A percentile compares a stretch with the other conserved stretches of the same genome.
These are phyloP conservation scores for Pyricularia sp. DNA, from an alignment of 2,329 filamentous ascomycete species.

Conservation along the genomic window DNA sequence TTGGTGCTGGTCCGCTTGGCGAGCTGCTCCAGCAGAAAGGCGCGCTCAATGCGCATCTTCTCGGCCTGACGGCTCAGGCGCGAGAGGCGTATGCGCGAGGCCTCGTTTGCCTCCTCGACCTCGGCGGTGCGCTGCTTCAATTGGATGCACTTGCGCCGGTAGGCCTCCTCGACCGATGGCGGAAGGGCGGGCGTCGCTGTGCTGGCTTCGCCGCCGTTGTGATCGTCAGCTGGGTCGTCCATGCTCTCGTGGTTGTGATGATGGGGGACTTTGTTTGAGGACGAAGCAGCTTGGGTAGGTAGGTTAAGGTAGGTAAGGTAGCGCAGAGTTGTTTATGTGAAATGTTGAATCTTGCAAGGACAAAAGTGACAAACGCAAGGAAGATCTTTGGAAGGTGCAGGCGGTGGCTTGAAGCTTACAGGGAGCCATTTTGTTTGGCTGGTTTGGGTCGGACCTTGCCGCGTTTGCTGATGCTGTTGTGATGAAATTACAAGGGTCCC, in stretches of 20 bases:
- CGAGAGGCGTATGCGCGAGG: constrained; percentile 66
- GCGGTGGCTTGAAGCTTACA: constrained; percentile 5
- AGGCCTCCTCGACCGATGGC: constrained; percentile 90
- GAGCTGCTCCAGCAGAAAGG: constrained; percentile 64
- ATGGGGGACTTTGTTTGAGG: no score
- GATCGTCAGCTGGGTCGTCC: constrained; percentile 24
- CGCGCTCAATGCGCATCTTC: constrained; percentile 82
- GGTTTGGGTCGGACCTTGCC: background rate
- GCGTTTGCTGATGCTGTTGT: constrained; percentile 1
- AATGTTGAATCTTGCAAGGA: background rate
- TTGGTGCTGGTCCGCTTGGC: constrained; percentile 65
- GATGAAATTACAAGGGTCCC: background rate
- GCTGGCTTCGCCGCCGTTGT: constrained; percentile 18
- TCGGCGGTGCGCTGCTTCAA: constrained; percentile 86
- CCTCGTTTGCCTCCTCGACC: constrained; percentile 85
- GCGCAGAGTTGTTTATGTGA: background rate
- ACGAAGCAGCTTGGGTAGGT: no score
- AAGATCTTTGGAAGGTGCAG: background rate
- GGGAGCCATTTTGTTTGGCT: constrained; percentile 4
- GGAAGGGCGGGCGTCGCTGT: constrained; percentile 55
- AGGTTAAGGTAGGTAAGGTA: background rate
- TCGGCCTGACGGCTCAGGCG: constrained; percentile 79
- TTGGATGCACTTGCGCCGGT: constrained; percentile 92
- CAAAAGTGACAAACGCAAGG: background rate
- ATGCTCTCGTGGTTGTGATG: constrained; percentile 5